Conservation (phyloP, 805 yeast species). For the Spathaspora boniae region DNA sequence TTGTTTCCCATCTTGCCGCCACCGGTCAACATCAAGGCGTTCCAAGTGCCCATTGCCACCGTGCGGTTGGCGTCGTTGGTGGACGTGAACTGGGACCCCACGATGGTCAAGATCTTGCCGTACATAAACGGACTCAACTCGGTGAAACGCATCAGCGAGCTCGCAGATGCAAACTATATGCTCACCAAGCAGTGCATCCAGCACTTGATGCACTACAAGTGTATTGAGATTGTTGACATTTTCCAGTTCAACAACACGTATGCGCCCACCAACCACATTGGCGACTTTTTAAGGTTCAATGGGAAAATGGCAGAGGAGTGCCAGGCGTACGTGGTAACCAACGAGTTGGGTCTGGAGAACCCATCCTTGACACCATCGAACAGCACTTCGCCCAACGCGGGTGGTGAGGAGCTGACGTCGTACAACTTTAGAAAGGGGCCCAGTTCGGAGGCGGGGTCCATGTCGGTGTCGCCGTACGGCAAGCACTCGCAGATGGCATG, state of each 20-base stretch:
- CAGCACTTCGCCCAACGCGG: constrained; percentile 1
- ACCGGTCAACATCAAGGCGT: constrained; percentile 67
- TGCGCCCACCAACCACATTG: constrained; percentile 80
- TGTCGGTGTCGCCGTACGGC: constrained; percentile 12
- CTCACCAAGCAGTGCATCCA: constrained; percentile 85
- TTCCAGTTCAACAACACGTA: constrained; percentile 87
- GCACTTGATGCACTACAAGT: constrained; percentile 85
- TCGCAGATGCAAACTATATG: constrained; percentile 76
- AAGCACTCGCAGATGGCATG: constrained; percentile 10
- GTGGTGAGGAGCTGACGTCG: background rate
- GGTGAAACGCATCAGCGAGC: constrained; percentile 66
- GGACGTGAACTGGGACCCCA: constrained; percentile 96
- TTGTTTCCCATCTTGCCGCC: constrained; percentile 89
- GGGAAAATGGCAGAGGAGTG: constrained; percentile 71
- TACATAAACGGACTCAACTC: constrained; percentile 87
- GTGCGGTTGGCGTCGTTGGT: constrained; percentile 69
- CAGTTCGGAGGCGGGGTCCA: constrained; percentile 1
- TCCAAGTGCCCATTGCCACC: constrained; percentile 89
- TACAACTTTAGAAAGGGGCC: constrained; percentile 4
- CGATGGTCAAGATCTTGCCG: constrained; percentile 84
- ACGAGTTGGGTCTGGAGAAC: constrained; percentile 18
- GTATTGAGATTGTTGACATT: constrained; percentile 78
- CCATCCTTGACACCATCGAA: constrained; percentile 14
- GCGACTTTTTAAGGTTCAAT: constrained; percentile 58
- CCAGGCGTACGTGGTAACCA: constrained; percentile 68